phyloP scores from a whole-genome alignment of 176 grass and related monocot species.

The Saccharum officinarum region DNA sequence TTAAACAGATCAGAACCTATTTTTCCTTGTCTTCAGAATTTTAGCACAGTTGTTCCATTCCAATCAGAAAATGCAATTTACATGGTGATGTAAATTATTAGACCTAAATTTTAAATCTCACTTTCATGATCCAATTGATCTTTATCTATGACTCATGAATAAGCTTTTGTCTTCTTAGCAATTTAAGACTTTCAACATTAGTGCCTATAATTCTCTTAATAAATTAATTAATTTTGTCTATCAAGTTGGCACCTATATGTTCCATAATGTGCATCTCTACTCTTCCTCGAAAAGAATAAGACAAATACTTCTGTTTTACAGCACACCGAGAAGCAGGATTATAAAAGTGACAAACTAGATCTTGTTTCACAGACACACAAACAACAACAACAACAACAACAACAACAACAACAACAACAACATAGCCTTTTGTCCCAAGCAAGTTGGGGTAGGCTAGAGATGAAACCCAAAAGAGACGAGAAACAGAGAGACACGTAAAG shows the following conservation, averaged over 20 bases:
- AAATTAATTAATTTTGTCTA: background rate
- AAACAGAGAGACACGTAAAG: too few relatives aligned
- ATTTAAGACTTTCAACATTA: background rate
- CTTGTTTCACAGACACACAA: background rate
- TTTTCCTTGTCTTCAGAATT: background rate
- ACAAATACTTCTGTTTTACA: background rate
- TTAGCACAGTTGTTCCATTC: background rate
- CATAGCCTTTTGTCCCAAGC: too few relatives aligned
- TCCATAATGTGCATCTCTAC: slow-evolving; percentile 4
- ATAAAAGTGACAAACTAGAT: background rate
- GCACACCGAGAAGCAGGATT: background rate
- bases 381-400: too few relatives aligned
- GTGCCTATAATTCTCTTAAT: background rate
- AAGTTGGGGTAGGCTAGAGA: too few relatives aligned
- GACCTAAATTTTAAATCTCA: background rate
- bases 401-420: too few relatives aligned
- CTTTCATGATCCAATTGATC: background rate
- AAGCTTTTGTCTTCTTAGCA: background rate
- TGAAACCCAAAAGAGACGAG: too few relatives aligned
- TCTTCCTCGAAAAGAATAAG: background rate
- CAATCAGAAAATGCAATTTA: background rate
- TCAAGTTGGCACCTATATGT: background rate
- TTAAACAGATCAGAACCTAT: background rate
- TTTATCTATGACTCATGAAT: background rate
- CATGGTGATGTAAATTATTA: background rate